Base-by-base conservation (phyloP, 805 yeast genomes). In the Candida mattraensis region DNA sequence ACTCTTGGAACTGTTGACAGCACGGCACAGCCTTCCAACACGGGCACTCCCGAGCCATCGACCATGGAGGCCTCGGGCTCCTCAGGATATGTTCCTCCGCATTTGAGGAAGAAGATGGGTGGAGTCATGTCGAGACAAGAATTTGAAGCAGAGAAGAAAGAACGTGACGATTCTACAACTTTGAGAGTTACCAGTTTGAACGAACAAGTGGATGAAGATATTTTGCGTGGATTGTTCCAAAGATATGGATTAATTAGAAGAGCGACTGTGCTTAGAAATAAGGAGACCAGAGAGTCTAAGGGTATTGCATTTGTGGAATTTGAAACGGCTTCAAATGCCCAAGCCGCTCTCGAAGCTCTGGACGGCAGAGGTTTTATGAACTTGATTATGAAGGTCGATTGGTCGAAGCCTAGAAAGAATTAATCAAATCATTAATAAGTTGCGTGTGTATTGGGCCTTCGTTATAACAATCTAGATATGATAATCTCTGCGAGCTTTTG, bases 301-400 rank as follows among this genome's bases (percentile, higher is more conserved):
- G 99, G 99, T 58, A 80, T 91, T 64, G 98, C 98, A 5, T 93
- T 87, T 64, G 94, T 89, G 48, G 82, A 91, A 42, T 85, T 85
- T 61, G 76, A 73, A 41, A 73, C 80, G 38, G 78, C 78, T 56
- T 61, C 64, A 39, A 69, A 67, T 50, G 99, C 98, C 28, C 81
- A 84, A 64, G 63, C 60, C 48, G 98, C 96, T 34, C 69, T 83
- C 65, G 80, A 83, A 45, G 60, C 60, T 45, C 74, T 88, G 64
- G 74, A 93, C 62, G 96, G 97, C 56, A 83, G 79, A 70, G 96
- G 97, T 74, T 84, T 83, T 75, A 85, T 83, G 76, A 84, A 82
- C 56, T 73, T 91, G 76, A 88, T 91, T 60, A 71, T 84, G 64
- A 72, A 68, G 48, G 74, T 76, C 45, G 83, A 76, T 47, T 76